Evolutionary conservation across 148 eudicot species (phyloP).

Genomic region (Talinum fruticosum): DNA sequence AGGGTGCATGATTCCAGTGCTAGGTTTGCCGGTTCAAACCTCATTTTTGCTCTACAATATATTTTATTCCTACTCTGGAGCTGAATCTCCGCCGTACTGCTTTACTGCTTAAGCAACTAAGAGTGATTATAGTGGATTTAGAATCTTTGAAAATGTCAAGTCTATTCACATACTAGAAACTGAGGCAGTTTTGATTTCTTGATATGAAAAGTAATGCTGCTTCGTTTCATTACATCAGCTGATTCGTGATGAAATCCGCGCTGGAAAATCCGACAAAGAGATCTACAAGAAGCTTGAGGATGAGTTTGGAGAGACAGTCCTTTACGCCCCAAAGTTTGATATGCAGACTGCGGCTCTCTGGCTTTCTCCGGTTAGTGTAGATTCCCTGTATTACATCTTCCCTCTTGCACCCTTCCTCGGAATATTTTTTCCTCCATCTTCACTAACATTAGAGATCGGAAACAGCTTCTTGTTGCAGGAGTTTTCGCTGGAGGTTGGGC

Average conservation of each 20-base stretch:
- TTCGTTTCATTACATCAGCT: slow-evolving; percentile 44
- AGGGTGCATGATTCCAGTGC: too few species aligned
- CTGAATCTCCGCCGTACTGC: neutral
- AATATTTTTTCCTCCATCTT: neutral
- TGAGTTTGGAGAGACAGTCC: slow-evolving; percentile 84
- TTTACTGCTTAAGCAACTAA: neutral
- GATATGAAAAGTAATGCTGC: slow-evolving; percentile 9
- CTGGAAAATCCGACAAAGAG: slow-evolving; percentile 87
- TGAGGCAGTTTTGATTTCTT: neutral
- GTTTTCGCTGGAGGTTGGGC: slow-evolving; percentile 85
- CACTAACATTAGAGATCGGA: slow-evolving; percentile 5
- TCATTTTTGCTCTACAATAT: too few species aligned
- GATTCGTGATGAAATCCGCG: slow-evolving; percentile 85
- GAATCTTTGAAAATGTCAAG: neutral
- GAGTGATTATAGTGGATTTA: neutral
- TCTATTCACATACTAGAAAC: neutral
- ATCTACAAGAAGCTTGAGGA: slow-evolving; percentile 87
- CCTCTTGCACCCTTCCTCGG: neutral
- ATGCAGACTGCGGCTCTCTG: slow-evolving; percentile 92
- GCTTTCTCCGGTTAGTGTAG: slow-evolving; percentile 78
- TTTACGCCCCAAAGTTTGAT: slow-evolving; percentile 88
- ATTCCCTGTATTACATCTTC: neutral
- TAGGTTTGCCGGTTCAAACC: neutral
- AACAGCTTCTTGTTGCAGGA: slow-evolving; percentile 79
- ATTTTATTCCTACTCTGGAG: neutral